phyloP scores from a whole-genome alignment of 352 stramenopile genomes.

The Phytophthora hibernalis region DNA sequence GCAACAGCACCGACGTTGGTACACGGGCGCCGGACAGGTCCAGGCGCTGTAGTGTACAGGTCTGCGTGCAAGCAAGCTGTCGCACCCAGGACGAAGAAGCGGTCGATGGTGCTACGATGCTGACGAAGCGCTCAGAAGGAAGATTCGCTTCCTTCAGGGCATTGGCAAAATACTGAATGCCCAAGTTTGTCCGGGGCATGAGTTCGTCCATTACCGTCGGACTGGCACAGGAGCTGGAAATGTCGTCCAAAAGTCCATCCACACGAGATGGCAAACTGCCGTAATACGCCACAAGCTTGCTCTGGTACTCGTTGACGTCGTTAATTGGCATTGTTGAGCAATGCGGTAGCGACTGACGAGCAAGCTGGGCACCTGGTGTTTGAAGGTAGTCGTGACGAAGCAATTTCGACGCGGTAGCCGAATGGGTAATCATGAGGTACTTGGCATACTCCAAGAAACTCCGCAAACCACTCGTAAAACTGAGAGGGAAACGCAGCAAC shows the following conservation, averaged over 20 bases:
- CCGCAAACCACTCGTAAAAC: constrained; percentile 50
- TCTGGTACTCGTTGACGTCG: constrained; percentile 49
- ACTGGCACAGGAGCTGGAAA: constrained; percentile 13
- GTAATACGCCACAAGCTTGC: constrained; percentile 50
- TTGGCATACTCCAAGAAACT: constrained; percentile 76
- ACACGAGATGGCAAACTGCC: constrained; percentile 31
- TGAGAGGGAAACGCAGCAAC: constrained; percentile 39
- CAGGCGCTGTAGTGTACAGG: constrained; percentile 63
- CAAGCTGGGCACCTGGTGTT: constrained; percentile 22
- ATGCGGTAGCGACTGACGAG: constrained; percentile 9
- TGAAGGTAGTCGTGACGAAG: constrained; percentile 66
- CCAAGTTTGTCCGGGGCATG: constrained; percentile 55
- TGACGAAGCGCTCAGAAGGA: constrained; percentile 65
- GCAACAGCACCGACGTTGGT: constrained; percentile 69
- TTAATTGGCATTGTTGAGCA: constrained; percentile 27
- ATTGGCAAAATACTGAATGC: constrained; percentile 51
- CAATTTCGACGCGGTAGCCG: constrained; percentile 45
- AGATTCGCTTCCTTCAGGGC: constrained; percentile 59
- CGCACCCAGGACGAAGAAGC: constrained; percentile 74
- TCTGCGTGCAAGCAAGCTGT: constrained; percentile 56
- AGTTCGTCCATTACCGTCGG: constrained; percentile 34
- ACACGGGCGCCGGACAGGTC: constrained; percentile 65
- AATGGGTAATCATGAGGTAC: constrained; percentile 54
- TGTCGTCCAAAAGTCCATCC: constrained; percentile 22
- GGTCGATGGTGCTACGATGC: constrained; percentile 56